Evolutionary conservation across 1,284 basidiomycete genomes (phyloP).

Genomic region (Melampsora americana): DNA sequence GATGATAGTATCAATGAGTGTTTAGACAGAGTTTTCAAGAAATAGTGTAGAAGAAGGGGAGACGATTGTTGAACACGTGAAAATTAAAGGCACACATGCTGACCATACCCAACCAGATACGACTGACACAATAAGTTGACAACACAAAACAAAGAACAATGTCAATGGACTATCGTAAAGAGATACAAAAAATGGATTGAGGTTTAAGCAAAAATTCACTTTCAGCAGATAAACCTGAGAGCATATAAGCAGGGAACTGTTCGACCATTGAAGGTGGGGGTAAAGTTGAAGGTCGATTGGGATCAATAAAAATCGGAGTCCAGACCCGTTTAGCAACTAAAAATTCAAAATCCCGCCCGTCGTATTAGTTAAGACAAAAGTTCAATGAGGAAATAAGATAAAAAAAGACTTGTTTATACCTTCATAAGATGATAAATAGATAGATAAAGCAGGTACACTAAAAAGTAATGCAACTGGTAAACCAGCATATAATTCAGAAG

Average conservation of each 20-base stretch:
- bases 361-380: too few species aligned
- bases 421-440: constrained; percentile 7
- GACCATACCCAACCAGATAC: constrained; percentile 10
- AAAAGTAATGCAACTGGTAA: constrained; percentile 1
- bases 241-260: constrained; percentile 10
- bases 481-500: not conserved
- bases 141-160: not conserved
- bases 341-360: too few species aligned
- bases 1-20: not conserved
- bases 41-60: too few species aligned
- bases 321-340: constrained; percentile 1
- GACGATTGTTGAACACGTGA: too few species aligned
- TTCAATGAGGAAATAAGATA: too few species aligned
- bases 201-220: not conserved
- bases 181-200: not conserved
- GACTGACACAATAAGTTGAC: not conserved
- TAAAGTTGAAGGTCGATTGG: not conserved
- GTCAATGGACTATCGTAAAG: not conserved
- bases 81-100: constrained; percentile 4
- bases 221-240: constrained; percentile 9
- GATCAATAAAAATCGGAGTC: constrained; percentile 3
- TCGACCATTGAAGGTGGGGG: constrained; percentile 4
- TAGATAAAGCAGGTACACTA: constrained; percentile 4
- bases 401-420: not conserved
- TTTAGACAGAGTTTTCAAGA: too few species aligned